phyloP scores from a whole-genome alignment of 768 basidiomycete genomes.

The Boletus bicolor region DNA sequence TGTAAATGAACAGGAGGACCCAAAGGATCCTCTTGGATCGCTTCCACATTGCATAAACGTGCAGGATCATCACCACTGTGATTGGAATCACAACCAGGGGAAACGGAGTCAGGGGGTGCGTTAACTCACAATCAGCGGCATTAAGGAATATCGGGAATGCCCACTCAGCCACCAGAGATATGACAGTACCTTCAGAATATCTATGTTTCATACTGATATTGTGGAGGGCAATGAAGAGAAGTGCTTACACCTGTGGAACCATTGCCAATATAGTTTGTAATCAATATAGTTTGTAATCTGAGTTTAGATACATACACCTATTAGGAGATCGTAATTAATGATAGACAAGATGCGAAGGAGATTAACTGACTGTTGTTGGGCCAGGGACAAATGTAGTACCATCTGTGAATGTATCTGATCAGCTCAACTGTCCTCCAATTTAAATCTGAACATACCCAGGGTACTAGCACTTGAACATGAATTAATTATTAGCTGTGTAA shows the following conservation, averaged over 20 bases:
- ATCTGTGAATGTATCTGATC: background rate
- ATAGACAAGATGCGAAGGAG: too few relatives aligned
- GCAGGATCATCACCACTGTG: too few relatives aligned
- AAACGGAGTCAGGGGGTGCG: background rate
- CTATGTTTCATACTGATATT: background rate
- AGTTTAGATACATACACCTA: background rate
- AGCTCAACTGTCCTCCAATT: background rate
- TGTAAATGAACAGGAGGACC: background rate
- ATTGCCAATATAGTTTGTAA: background rate
- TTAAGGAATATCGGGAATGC: background rate
- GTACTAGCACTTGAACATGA: background rate
- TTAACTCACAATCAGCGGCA: background rate
- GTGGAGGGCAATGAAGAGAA: background rate
- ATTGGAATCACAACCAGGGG: too few relatives aligned
- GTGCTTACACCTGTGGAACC: slow-evolving; percentile 8
- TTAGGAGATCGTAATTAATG: background rate
- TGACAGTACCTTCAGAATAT: background rate
- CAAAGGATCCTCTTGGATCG: background rate
- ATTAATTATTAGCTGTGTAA: background rate
- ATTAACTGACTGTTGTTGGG: background rate
- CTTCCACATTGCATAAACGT: background rate
- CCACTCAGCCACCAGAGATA: background rate
- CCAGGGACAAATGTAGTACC: background rate
- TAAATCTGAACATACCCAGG: background rate
- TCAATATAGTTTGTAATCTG: background rate